A percentile compares a stretch with the other conserved stretches of the same genome.
These are phyloP conservation scores for Brassica rapa DNA, from an alignment of 345 rosid genomes.

Conservation along the genomic window DNA sequence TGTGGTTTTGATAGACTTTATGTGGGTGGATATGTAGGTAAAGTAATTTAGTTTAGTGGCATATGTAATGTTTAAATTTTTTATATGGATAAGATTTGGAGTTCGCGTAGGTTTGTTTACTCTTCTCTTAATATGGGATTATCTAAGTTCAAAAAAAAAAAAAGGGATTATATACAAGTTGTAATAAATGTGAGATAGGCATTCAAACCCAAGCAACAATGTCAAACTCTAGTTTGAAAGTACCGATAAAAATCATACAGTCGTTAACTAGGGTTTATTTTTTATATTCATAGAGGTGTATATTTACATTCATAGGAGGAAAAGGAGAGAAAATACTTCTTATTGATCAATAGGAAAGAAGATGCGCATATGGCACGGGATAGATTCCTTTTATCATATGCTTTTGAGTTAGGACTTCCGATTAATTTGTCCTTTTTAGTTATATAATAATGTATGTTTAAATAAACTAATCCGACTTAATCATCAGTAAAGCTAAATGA, in stretches of 20 bases:
- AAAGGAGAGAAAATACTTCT: background rate
- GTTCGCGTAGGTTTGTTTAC: slow-evolving; percentile 26
- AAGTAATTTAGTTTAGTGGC: slow-evolving; percentile 2
- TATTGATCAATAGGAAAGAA: slow-evolving; percentile 4
- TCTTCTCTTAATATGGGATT: slow-evolving; percentile 9
- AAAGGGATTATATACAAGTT: background rate
- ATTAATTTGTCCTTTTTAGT: slow-evolving; percentile 20
- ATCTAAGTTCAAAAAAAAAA: no score
- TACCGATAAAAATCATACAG: slow-evolving; percentile 15
- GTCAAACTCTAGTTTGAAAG: slow-evolving; percentile 33
- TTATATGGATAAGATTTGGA: slow-evolving; percentile 34
- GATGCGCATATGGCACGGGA: slow-evolving; percentile 31
- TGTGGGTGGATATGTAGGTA: background rate
- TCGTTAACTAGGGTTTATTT: slow-evolving; percentile 14
- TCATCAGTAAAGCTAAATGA: slow-evolving; percentile 19
- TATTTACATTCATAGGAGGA: background rate
- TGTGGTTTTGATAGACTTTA: slow-evolving; percentile 1
- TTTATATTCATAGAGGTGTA: background rate
- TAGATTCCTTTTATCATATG: slow-evolving; percentile 38
- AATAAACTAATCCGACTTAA: slow-evolving; percentile 20
- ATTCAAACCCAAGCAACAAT: slow-evolving; percentile 25
- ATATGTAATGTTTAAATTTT: slow-evolving; percentile 9
- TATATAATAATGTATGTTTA: slow-evolving; percentile 7
- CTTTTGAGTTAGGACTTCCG: slow-evolving; percentile 40
- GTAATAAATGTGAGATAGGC: slow-evolving; percentile 25